Evolutionary conservation across 805 yeast species (phyloP).

Genomic region (Yarrowia bubula): DNA sequence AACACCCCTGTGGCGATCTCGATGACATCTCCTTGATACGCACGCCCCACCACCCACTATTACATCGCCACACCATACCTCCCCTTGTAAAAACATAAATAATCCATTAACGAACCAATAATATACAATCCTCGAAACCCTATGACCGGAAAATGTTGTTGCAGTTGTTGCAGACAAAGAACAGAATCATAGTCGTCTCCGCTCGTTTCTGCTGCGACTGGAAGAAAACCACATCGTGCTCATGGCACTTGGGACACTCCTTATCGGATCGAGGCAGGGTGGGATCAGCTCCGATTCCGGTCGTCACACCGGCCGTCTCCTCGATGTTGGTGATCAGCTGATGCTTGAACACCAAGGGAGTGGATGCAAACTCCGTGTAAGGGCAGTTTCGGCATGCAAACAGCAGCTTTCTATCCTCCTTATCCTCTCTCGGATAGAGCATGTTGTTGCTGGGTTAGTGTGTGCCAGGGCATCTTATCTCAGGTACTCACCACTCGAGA

Average conservation of each 20-base stretch:
- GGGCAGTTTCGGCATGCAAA: constrained; percentile 94
- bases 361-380: constrained; percentile 86
- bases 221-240: constrained; percentile 90
- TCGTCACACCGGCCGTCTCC: constrained; percentile 96
- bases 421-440: constrained; percentile 97
- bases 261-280: constrained; percentile 94
- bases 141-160: constrained; percentile 57
- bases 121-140: neutral
- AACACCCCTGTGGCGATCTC: too few species aligned
- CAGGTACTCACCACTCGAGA: constrained; percentile 62
- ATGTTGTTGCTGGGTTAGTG: constrained; percentile 68
- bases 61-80: neutral
- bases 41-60: neutral
- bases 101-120: constrained; percentile 22
- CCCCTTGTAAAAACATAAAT: constrained; percentile 5
- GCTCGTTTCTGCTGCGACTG: constrained; percentile 94
- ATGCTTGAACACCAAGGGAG: constrained; percentile 82
- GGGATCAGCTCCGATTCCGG: constrained; percentile 95
- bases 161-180: constrained; percentile 84
- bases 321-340: constrained; percentile 86
- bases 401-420: constrained; percentile 65
- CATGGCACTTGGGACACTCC: constrained; percentile 86
- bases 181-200: constrained; percentile 79
- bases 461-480: neutral
- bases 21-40: too few species aligned